phyloP scores from a whole-genome alignment of 306 rosid genomes.

The Canavalia ensiformis region DNA sequence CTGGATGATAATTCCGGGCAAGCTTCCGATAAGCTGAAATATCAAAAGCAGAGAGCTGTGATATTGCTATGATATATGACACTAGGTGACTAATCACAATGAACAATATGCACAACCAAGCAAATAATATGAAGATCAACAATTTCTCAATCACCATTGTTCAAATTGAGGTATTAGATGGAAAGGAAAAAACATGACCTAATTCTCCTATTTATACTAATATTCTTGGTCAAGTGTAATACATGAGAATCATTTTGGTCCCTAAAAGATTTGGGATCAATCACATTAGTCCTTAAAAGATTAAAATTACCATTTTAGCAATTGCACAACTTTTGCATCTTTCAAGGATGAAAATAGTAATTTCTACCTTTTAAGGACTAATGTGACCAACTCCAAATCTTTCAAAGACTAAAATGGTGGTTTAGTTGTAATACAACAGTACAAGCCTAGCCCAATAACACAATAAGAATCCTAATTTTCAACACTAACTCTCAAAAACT shows the following conservation, averaged over 20 bases:
- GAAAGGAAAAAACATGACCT: neutral
- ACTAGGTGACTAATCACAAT: neutral
- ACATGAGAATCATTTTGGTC: too few species aligned
- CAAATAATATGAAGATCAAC: slow-evolving; percentile 3
- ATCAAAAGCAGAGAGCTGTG: slow-evolving; percentile 30
- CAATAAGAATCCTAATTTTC: slow-evolving; percentile 5
- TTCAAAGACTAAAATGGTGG: too few species aligned
- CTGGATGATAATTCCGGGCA: slow-evolving; percentile 94
- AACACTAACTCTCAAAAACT: neutral
- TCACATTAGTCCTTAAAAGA: too few species aligned
- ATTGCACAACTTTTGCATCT: too few species aligned
- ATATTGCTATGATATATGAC: slow-evolving; percentile 30
- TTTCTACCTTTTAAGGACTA: too few species aligned
- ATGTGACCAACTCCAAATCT: too few species aligned
- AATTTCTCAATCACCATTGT: slow-evolving; percentile 6
- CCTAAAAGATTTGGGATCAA: too few species aligned
- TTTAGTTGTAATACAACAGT: neutral
- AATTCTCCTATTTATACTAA: neutral
- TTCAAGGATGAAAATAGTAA: too few species aligned
- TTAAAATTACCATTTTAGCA: too few species aligned
- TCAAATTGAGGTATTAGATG: neutral
- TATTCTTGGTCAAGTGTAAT: slow-evolving; percentile 8
- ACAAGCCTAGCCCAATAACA: neutral
- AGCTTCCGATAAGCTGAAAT: slow-evolving; percentile 93
- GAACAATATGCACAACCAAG: neutral